Base-by-base conservation (phyloP, 345 rosid genomes). In the Salix viminalis region DNA sequence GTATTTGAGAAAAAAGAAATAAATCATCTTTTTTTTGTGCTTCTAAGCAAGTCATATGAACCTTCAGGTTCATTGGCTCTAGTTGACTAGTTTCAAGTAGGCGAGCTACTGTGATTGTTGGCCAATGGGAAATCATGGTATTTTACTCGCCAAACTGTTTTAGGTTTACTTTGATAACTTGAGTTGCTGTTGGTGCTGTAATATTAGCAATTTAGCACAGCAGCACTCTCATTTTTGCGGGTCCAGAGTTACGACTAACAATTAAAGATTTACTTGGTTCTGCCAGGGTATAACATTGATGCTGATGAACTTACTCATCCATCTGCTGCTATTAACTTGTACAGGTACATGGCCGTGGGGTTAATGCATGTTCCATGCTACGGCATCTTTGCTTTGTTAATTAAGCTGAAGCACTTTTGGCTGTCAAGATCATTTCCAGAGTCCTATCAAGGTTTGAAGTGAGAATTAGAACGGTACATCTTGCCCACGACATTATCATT, bases 281-380 rank as follows among this genome's bases (percentile, higher is more conserved):
- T 24, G 2, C 39, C 15, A 7, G 68, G 13, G 28, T n/a, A 26
- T 44, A 21, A 48, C 67, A 28, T 8, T 70, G 28, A 56, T 70
- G 60, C 73, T 72, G 41, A 21, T 11, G 18, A 26, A 10, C 58
- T 72, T 64, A 64, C 67, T 62, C 72, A 24, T 61, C 36, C 60
- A 3, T 68, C 72, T 79, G 24, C 41, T 6, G 24, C 70, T n/a
- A 9, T 32, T 76, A 0, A 48, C 50, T 18, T 76, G 60, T 80
- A 66, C 91, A 93, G 99, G 99, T 96, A 93, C 78, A 24, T 87
- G 37, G 96, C 88, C 56, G 91, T 91, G 69, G 92, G 94, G 16
- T 44, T 87, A 82, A 73, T 87, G 91, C 91, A 91, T 74, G 6
- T 92, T 69, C 91, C 93, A 1, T 93, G 96, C 83, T 96, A 85